Evolutionary conservation across 2,329 filamentous ascomycete species (phyloP), one percentile per base, ranked within the genome.

Genomic region (Rutstroemia sp.): DNA sequence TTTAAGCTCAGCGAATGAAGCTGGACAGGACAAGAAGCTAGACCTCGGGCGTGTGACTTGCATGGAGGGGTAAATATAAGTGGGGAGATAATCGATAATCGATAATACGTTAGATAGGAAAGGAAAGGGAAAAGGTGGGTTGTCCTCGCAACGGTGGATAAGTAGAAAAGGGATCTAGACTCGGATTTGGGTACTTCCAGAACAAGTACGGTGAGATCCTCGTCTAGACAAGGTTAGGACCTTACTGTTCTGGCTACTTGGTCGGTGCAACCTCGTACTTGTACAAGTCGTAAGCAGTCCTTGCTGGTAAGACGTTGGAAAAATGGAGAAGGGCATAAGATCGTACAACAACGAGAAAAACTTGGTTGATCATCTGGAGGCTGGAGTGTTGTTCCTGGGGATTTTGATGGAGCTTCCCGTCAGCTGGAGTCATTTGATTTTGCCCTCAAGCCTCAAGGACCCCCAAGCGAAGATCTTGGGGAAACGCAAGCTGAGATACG

Each of bases 31-130:
- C 16, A 3, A 44, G 18, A 44, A 44, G 41, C 41, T 21, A 19
- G 18, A 19, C 23, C 23, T 49, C 25, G 25, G 45, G 42, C 23
- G 9, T 30, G 34, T 49, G 34, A 30, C 52, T 49, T 54, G 52
- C 52, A 54, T 54, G 37, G 52, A 50, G 52, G 52, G 52, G 52
- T 54, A 49, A 49, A 18, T 44, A 18, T 19, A 44, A 21, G 39
- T 42, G 39, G 39, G 4, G 16, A 19, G 30, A 12, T 34, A 12
- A 52, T 39, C 18, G 16, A 14, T 12, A 47, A 34, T 27, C 25
- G 25, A 27, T 27, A 27, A 27, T 27, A n/a, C n/a, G n/a, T n/a
- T n/a, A 18, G 41, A 34, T 25, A 18, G 10, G 12, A 8, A 9
- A 10, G 27, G 27, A 46, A 47, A 23, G 18, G 8, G 25, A 47